Evolutionary conservation across 2,329 filamentous ascomycete genomes (phyloP).

Genomic region (Cladosporium oxysporum): DNA sequence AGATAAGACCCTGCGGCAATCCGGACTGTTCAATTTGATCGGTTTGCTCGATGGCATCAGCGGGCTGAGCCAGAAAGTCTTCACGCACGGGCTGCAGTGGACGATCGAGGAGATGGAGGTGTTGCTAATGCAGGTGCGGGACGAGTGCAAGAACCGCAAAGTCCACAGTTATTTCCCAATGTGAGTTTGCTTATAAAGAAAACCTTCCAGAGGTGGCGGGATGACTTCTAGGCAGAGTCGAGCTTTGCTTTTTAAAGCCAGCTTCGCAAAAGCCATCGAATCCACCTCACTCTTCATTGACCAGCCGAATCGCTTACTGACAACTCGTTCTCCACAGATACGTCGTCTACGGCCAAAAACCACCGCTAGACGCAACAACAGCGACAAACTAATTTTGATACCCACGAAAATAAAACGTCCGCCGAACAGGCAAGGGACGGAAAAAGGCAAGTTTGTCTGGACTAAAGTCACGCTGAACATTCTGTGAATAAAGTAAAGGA

Average conservation of each 20-base stretch:
- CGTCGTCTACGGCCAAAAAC: constrained; percentile 33
- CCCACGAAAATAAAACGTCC: background rate
- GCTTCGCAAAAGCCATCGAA: background rate
- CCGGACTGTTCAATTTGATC: constrained; percentile 30
- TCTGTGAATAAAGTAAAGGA: background rate
- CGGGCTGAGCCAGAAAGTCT: constrained; percentile 31
- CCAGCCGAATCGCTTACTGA: background rate
- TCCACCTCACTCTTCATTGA: background rate
- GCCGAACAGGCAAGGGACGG: background rate
- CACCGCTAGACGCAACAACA: constrained; percentile 13
- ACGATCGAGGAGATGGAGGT: constrained; percentile 33
- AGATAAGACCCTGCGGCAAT: constrained; percentile 30
- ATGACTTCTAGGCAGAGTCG: background rate
- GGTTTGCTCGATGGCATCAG: constrained; percentile 32
- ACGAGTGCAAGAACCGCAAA: constrained; percentile 30
- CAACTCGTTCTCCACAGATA: constrained; percentile 25
- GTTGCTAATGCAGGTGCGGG: constrained; percentile 30
- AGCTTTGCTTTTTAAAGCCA: no score
- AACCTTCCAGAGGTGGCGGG: background rate
- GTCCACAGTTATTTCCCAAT: constrained; percentile 34
- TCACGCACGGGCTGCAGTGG: constrained; percentile 34
- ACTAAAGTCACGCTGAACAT: background rate
- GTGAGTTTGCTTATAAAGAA: constrained; percentile 21
- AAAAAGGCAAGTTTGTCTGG: background rate
- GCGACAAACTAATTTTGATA: background rate